Conservation (phyloP, 2,329 filamentous ascomycete genomes). For the Ophiostoma fasciatum region DNA sequence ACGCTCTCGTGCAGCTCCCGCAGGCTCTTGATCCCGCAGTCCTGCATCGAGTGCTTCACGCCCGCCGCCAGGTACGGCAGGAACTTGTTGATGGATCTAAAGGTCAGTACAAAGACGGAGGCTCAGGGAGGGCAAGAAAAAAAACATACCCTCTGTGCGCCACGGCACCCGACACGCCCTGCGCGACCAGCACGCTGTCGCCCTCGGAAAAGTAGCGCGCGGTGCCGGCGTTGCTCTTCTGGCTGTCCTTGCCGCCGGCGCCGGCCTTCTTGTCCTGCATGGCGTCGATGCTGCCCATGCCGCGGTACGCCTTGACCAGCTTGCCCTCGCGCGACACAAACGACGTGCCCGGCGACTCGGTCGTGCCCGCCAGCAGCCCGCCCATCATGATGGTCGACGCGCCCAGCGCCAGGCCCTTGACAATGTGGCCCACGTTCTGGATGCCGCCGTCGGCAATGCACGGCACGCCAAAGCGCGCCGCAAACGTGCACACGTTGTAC, state of each 20-base stretch:
- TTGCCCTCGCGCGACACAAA: slow-evolving; percentile 94
- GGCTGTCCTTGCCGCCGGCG: slow-evolving; percentile 52
- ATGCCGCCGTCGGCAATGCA: slow-evolving; percentile 97
- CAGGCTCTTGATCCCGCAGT: slow-evolving; percentile 77
- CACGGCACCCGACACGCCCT: slow-evolving; percentile 83
- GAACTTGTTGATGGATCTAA: slow-evolving; percentile 76
- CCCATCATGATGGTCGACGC: slow-evolving; percentile 99
- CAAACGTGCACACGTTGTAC: slow-evolving; percentile 78
- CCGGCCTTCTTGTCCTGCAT: slow-evolving; percentile 99
- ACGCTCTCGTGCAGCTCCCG: slow-evolving; percentile 63
- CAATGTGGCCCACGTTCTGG: slow-evolving; percentile 97
- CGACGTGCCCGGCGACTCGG: slow-evolving; percentile 91
- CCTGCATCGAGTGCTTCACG: slow-evolving; percentile 94
- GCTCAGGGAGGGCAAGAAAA: not conserved
- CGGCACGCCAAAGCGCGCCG: slow-evolving; percentile 84
- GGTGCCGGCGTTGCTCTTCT: slow-evolving; percentile 83
- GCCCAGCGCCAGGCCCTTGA: slow-evolving; percentile 91
- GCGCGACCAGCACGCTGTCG: slow-evolving; percentile 84
- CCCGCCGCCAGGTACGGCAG: slow-evolving; percentile 90
- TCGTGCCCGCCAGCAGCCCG: slow-evolving; percentile 89
- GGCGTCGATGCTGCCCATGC: slow-evolving; percentile 96
- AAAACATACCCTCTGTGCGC: slow-evolving; percentile 51
- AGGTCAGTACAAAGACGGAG: not conserved
- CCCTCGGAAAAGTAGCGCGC: slow-evolving; percentile 98
- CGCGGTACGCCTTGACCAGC: slow-evolving; percentile 97